These are phyloP conservation scores for Salix suchowensis DNA, from an alignment of 345 rosid genomes.

Conservation along the genomic window DNA sequence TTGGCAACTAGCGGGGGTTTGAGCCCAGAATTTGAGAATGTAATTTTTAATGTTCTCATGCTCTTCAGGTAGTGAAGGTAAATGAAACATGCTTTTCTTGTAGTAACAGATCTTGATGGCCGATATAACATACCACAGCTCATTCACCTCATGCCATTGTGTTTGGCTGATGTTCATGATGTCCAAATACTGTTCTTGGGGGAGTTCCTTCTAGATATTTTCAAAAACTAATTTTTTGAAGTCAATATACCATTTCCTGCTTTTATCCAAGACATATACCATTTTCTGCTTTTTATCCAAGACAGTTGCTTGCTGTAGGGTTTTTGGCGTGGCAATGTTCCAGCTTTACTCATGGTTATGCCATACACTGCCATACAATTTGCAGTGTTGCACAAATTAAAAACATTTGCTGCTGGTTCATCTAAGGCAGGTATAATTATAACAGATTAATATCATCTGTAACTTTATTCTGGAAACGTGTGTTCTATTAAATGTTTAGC, in stretches of 20 bases:
- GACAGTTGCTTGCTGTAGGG: slow-evolving; percentile 53
- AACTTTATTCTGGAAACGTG: neutral
- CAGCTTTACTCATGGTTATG: slow-evolving; percentile 96
- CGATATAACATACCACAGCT: neutral
- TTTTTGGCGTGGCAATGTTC: slow-evolving; percentile 99
- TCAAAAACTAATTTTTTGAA: neutral
- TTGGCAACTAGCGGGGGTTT: too few species aligned
- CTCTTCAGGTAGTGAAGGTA: neutral
- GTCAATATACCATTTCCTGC: neutral
- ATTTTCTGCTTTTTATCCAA: slow-evolving; percentile 7
- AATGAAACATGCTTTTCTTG: neutral
- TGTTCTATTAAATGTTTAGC: neutral
- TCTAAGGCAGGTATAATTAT: slow-evolving; percentile 61
- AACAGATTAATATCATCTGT: neutral
- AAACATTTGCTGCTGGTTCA: slow-evolving; percentile 78
- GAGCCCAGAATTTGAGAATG: neutral
- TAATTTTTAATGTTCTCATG: neutral
- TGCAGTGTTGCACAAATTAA: slow-evolving; percentile 72
- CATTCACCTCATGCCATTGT: neutral
- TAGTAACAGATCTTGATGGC: neutral
- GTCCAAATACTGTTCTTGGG: neutral
- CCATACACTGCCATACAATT: slow-evolving; percentile 97
- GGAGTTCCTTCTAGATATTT: neutral
- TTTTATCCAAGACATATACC: slow-evolving; percentile 5
- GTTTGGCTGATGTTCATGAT: neutral